Base-by-base conservation (phyloP, 495 filamentous ascomycete genomes). In the Geoglossum glabrum region DNA sequence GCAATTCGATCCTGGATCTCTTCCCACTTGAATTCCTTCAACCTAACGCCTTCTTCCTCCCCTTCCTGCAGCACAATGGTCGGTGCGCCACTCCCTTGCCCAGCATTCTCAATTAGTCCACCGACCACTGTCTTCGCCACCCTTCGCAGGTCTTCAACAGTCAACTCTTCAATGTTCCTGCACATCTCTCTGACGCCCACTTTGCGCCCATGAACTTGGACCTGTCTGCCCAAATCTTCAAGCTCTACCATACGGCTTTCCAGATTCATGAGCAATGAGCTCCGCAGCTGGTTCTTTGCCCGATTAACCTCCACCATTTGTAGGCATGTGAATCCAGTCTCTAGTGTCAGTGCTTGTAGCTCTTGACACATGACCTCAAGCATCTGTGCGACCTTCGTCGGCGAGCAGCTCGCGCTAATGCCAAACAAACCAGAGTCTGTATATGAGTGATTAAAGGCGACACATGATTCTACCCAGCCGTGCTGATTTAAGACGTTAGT, bases 401-500 rank as follows among this genome's bases (percentile, higher is more conserved):
- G 90, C 51, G 77, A 75, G 67, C 93, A 98, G 46, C 83, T 83
- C 0, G 88, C 86, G 25, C 84, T 79, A 64, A 98, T 97, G 36
- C 92, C 92, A 67, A 97, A 98, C 28, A 98, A 76, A 7, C 93
- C 92, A 11, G 83, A 87, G 69, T 98, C 92, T 0, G 87, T 94
- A 74, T 97, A 98, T 54, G 84, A 85, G 70, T 98, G 88, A 71
- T 97, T 97, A 77, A 97, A 95, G 30, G 90, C 82, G 43, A 95
- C 78, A 67, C 90, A 95, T 60, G 79, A 87, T 69, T 98, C 92
- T 11, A 98, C 86, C 89, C 89, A 97, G 54, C 84, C 87, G 72
- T 95, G 79, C 69, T 96, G 92, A 73, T 98, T 98, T 51, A 98
- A 80, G 10, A 96, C 90, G 69, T 96, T 93, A 59, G 88, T 97